Evolutionary conservation across 768 basidiomycete genomes (phyloP).

Genomic region (Phylloporus sp.): DNA sequence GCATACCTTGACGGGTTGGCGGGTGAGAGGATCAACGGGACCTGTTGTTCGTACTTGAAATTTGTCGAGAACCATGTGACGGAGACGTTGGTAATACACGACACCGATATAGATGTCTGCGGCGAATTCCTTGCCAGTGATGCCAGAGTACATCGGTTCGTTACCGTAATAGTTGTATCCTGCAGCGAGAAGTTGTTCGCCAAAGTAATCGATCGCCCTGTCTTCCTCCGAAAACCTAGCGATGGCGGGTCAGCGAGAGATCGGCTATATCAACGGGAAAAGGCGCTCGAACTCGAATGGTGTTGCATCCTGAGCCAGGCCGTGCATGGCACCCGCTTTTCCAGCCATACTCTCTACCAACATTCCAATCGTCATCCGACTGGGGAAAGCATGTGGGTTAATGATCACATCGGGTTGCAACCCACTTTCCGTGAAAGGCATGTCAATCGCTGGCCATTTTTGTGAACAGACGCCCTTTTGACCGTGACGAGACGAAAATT

Average conservation of each 20-base stretch:
- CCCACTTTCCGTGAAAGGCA: slow-evolving; percentile 98
- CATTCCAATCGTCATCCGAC: slow-evolving; percentile 99
- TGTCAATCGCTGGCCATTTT: slow-evolving; percentile 96
- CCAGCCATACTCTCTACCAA: slow-evolving; percentile 99
- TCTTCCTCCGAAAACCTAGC: slow-evolving; percentile 90
- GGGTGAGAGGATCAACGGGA: slow-evolving; percentile 91
- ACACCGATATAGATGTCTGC: slow-evolving; percentile 99
- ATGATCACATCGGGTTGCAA: slow-evolving; percentile 99
- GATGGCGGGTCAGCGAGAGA: slow-evolving; percentile 8
- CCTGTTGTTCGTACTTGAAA: slow-evolving; percentile 99
- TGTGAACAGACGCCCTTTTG: slow-evolving; percentile 99
- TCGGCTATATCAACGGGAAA: slow-evolving; percentile 2
- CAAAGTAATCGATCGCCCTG: slow-evolving; percentile 97
- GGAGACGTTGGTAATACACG: slow-evolving; percentile 96
- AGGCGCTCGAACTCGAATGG: slow-evolving; percentile 79
- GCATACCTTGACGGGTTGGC: slow-evolving; percentile 93
- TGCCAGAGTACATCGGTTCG: slow-evolving; percentile 99
- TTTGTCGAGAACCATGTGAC: slow-evolving; percentile 99
- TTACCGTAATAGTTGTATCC: slow-evolving; percentile 99
- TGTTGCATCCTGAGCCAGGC: slow-evolving; percentile 96
- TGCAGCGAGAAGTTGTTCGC: slow-evolving; percentile 85
- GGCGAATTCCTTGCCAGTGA: slow-evolving; percentile 97
- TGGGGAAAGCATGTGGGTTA: slow-evolving; percentile 99
- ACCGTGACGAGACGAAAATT: slow-evolving; percentile 98
- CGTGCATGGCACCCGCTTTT: slow-evolving; percentile 99